Conservation (phyloP, 2,329 filamentous ascomycete species). For the Diaporthe destruens region DNA sequence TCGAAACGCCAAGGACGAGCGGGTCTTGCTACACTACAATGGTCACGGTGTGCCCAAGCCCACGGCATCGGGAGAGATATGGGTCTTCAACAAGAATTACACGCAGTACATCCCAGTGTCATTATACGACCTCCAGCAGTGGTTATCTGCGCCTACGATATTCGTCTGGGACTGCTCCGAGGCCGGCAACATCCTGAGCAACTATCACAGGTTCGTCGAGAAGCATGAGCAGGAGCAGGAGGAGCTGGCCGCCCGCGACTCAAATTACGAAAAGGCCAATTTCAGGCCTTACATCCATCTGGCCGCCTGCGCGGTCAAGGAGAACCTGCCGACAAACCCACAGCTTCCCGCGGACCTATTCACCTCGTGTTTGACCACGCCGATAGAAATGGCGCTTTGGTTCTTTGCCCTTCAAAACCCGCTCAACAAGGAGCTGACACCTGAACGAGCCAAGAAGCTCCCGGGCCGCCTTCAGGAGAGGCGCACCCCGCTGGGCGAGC, state of each 20-base stretch:
- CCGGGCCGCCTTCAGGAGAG: slow-evolving; percentile 93
- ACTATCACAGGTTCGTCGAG: slow-evolving; percentile 93
- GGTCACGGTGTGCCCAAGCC: slow-evolving; percentile 97
- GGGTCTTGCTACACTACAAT: slow-evolving; percentile 98
- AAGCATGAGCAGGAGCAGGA: slow-evolving; percentile 93
- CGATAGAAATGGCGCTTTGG: slow-evolving; percentile 96
- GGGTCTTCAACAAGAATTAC: slow-evolving; percentile 99
- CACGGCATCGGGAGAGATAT: slow-evolving; percentile 95
- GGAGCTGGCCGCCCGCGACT: slow-evolving; percentile 81
- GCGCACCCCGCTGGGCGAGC: slow-evolving; percentile 90
- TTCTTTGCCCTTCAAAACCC: slow-evolving; percentile 98
- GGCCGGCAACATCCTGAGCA: slow-evolving; percentile 93
- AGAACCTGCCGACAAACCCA: slow-evolving; percentile 95
- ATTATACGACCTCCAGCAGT: slow-evolving; percentile 92
- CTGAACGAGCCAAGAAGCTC: slow-evolving; percentile 88
- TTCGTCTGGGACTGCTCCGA: slow-evolving; percentile 99
- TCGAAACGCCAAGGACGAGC: slow-evolving; percentile 93
- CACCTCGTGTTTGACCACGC: slow-evolving; percentile 94
- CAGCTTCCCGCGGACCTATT: slow-evolving; percentile 94
- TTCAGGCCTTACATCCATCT: slow-evolving; percentile 84
- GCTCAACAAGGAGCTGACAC: slow-evolving; percentile 71
- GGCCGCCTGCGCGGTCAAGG: slow-evolving; percentile 89
- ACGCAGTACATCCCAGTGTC: slow-evolving; percentile 99
- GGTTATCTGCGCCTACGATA: slow-evolving; percentile 94
- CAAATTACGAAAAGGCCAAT: slow-evolving; percentile 83